These are phyloP conservation scores for Davidsoniella virescens DNA, from an alignment of 2,329 filamentous ascomycete genomes.

Conservation along the genomic window DNA sequence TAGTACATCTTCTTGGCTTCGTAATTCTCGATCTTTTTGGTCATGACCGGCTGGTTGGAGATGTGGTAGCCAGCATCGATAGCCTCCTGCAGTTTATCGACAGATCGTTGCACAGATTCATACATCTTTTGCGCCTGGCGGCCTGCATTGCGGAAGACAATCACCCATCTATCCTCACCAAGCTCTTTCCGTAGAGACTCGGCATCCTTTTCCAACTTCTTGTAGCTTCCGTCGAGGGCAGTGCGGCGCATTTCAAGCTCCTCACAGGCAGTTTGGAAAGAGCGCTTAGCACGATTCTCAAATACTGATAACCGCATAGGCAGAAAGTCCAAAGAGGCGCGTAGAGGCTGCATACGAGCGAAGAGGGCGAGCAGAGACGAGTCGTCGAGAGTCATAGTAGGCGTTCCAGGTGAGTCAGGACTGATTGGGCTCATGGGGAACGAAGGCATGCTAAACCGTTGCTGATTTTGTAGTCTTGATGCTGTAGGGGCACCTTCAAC, in stretches of 20 bases:
- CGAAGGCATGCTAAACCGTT: conserved; percentile 49
- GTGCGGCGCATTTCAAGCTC: conserved; percentile 65
- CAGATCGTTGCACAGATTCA: conserved; percentile 79
- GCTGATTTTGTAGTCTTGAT: conserved; percentile 27
- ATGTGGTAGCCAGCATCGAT: conserved; percentile 60
- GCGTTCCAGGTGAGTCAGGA: conserved; percentile 40
- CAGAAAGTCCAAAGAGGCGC: conserved; percentile 85
- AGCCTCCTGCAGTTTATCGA: conserved; percentile 64
- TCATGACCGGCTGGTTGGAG: conserved; percentile 51
- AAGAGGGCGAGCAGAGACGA: conserved; percentile 79
- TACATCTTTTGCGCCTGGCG: conserved; percentile 92
- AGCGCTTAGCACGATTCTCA: conserved; percentile 54
- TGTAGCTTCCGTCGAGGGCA: conserved; percentile 69
- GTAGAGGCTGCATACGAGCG: conserved; percentile 83
- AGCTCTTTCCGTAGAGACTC: conserved; percentile 79
- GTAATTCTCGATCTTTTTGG: conserved; percentile 80
- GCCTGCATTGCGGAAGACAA: conserved; percentile 86
- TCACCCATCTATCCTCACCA: conserved; percentile 88
- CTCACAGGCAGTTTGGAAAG: conserved; percentile 81
- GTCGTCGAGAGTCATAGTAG: conserved; percentile 56
- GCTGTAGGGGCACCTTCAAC: conserved; percentile 65
- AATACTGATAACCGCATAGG: conserved; percentile 90
- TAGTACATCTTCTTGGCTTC: conserved; percentile 93
- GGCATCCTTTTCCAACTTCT: conserved; percentile 75
- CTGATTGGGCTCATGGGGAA: conserved; percentile 35